Conservation (phyloP, 495 filamentous ascomycete genomes). For the Penicillium cinerascens region DNA sequence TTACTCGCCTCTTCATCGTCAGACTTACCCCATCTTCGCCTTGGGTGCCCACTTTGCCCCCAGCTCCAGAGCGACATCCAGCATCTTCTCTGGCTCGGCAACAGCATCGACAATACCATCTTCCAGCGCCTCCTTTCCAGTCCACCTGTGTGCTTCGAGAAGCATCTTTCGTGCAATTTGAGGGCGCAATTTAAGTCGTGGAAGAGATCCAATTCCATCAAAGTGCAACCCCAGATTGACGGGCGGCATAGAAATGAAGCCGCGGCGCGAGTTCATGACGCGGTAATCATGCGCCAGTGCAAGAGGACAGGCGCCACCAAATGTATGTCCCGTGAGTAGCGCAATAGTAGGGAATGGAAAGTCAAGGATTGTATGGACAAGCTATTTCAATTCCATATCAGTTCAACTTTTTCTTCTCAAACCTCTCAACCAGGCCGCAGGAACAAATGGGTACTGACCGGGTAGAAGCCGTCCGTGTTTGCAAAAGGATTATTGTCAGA, state of each 20-base stretch:
- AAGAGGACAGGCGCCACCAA: constrained; percentile 48
- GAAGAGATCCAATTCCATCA: constrained; percentile 46
- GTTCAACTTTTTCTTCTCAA: neutral
- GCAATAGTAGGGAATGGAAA: constrained; percentile 52
- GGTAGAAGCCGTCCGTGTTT: constrained; percentile 50
- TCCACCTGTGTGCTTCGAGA: constrained; percentile 50
- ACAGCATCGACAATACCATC: constrained; percentile 50
- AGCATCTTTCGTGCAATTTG: constrained; percentile 50
- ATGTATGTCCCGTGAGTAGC: constrained; percentile 49
- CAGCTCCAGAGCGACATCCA: constrained; percentile 38
- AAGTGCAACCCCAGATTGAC: constrained; percentile 51
- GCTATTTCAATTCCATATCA: constrained; percentile 9
- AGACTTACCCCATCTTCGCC: constrained; percentile 43
- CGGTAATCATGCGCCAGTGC: constrained; percentile 49
- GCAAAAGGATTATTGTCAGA: constrained; percentile 44
- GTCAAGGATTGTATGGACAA: constrained; percentile 50
- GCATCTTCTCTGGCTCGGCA: constrained; percentile 44
- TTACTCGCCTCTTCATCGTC: neutral
- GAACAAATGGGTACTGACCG: constrained; percentile 15
- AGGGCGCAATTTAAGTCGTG: constrained; percentile 45
- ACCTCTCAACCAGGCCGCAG: neutral
- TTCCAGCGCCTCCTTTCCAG: constrained; percentile 42
- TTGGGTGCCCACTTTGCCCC: constrained; percentile 41
- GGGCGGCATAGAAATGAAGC: constrained; percentile 48
- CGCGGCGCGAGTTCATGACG: constrained; percentile 48